Base-by-base conservation (phyloP, 2,329 filamentous ascomycete genomes). In the Fusarium beomiforme region DNA sequence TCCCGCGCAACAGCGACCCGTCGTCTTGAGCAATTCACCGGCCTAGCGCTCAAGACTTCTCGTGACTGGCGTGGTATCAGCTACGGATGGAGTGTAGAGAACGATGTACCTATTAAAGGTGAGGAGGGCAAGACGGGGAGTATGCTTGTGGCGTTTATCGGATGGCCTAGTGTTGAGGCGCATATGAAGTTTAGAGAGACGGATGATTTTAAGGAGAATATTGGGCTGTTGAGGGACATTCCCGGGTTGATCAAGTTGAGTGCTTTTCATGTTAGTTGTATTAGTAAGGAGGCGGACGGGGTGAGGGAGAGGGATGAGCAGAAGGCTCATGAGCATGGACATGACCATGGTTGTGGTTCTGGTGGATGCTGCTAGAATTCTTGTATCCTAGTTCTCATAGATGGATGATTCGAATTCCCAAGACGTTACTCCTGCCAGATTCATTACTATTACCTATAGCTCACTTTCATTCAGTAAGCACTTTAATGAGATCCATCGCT, bases 151-250 rank as follows among this genome's bases (percentile, higher is more conserved):
- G 73, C 68, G 0, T 72, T 82, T 5, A 76, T 83, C 16, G 81
- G 80, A 1, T 84, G 82, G 82, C 71, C 79, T 0, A 82, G 79
- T 36, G 69, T 82, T 2, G 79, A 83, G 39, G 78, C 79, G 31
- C 82, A 84, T 49, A 62, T 74, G 61, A 73, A 74, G 54, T 83
- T 79, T 63, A 72, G 79, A 3, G 78, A 81, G 34, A 80, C 77
- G 9, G 62, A 78, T 12, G 64, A 68, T 0, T 83, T 83, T 41
- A 80, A 81, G 67, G 74, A 80, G 11, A 76, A 76, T n/a, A 74
- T 81, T 26, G 60, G 67, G 0, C 6, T 78, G 21, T 11, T 79
- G 21, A 64, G 74, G 41, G 70, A 65, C 8, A 70, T 75, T n/a
- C 74, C 75, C 0, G 63, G 73, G 0, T 19, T 77, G 36, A 5